A percentile compares a stretch with the other conserved stretches of the same genome.
Evolutionary conservation across 2,329 filamentous ascomycete species (phyloP).

Genomic region (Colletotrichum tofieldiae): DNA sequence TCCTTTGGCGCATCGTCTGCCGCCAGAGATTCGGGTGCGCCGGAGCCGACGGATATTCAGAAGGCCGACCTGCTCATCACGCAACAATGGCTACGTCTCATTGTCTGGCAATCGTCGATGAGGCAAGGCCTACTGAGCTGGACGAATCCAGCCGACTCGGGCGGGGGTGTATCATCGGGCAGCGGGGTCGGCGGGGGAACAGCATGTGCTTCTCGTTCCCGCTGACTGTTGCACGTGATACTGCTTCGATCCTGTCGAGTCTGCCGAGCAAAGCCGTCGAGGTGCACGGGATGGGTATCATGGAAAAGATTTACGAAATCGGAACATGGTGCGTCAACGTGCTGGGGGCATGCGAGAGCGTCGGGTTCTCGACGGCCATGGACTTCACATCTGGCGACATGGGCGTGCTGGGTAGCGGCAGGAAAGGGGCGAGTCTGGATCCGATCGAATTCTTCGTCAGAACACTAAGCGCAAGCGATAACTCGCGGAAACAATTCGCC

Average conservation of each 20-base stretch:
- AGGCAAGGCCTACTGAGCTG: constrained; percentile 76
- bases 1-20: constrained; percentile 31
- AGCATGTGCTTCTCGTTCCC: constrained; percentile 76
- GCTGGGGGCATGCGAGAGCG: constrained; percentile 54
- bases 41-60: constrained; percentile 73
- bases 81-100: constrained; percentile 79
- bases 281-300: constrained; percentile 65
- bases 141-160: constrained; percentile 42
- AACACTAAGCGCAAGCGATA: constrained; percentile 61
- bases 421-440: constrained; percentile 54
- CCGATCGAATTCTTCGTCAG: constrained; percentile 62
- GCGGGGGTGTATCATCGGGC: constrained; percentile 21
- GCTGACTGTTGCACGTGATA: constrained; percentile 73
- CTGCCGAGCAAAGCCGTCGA: constrained; percentile 60
- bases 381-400: constrained; percentile 52
- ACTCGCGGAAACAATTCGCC: constrained; percentile 60
- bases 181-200: constrained; percentile 20
- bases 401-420: constrained; percentile 51
- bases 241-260: constrained; percentile 61
- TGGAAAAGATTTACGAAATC: constrained; percentile 67
- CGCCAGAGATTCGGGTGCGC: constrained; percentile 45
- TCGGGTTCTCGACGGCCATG: constrained; percentile 48
- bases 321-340: constrained; percentile 62
- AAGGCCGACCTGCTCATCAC: constrained; percentile 79
- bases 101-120: constrained; percentile 82